phyloP scores from a whole-genome alignment of 2,329 filamentous ascomycete genomes.

The Fusarium pseudograminearum region DNA sequence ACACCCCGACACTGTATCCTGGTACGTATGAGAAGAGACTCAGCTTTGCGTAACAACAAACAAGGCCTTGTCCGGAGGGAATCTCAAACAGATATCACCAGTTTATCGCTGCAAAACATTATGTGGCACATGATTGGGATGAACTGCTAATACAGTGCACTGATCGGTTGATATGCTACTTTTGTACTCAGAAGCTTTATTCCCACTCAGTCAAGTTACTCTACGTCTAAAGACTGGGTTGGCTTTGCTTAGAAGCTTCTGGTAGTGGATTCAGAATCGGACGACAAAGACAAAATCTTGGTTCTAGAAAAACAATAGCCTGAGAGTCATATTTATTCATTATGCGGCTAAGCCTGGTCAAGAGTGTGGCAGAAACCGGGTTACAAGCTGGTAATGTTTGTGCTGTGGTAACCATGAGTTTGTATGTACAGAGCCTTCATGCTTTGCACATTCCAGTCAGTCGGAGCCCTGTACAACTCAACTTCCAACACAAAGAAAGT shows the following conservation, averaged over 20 bases:
- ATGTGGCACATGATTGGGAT: not conserved
- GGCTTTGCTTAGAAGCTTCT: not conserved
- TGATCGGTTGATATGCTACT: not conserved
- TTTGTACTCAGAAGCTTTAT: not conserved
- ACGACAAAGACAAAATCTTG: not conserved
- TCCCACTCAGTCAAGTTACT: not conserved
- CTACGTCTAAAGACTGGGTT: not conserved
- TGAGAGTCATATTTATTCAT: not conserved
- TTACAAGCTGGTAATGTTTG: constrained; percentile 1
- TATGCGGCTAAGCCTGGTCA: not conserved
- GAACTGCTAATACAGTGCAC: not conserved
- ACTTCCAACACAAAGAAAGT: not conserved
- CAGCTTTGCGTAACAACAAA: constrained; percentile 1
- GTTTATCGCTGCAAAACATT: constrained; percentile 9
- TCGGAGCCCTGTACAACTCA: not conserved
- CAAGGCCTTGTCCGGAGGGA: not conserved
- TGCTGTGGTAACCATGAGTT: not conserved
- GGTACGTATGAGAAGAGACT: not conserved
- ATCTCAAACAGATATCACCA: constrained; percentile 3
- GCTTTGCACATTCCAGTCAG: constrained; percentile 13
- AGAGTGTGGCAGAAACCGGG: not conserved
- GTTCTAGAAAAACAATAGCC: not conserved
- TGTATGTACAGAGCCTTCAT: not conserved
- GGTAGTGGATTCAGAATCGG: no score
- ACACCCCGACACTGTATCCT: not conserved